These are phyloP conservation scores for Kwoniella sp. DNA, from an alignment of 768 basidiomycete species.

Conservation along the genomic window DNA sequence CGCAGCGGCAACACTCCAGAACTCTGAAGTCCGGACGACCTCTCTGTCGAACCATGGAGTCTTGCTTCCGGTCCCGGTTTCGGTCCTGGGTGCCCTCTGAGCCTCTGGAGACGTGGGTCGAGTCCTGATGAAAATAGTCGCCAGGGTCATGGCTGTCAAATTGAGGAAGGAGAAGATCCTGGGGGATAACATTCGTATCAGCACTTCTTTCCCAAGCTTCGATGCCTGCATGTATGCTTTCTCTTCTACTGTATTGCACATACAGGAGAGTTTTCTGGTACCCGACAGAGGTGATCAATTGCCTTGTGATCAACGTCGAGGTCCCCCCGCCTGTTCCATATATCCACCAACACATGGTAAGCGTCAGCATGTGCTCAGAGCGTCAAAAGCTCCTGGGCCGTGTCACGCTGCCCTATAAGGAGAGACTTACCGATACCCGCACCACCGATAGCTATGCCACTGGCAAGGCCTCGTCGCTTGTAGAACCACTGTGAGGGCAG, in stretches of 20 bases:
- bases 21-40: slow-evolving; percentile 26
- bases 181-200: too few relatives aligned
- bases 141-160: slow-evolving; percentile 16
- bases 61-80: not conserved
- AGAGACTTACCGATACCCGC: slow-evolving; percentile 38
- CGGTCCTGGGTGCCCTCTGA: slow-evolving; percentile 19
- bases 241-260: slow-evolving; percentile 14
- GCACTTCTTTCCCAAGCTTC: too few relatives aligned
- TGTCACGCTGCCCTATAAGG: not conserved
- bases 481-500: slow-evolving; percentile 52
- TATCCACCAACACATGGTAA: not conserved
- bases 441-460: slow-evolving; percentile 46
- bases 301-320: slow-evolving; percentile 34
- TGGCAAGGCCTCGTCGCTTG: slow-evolving; percentile 41
- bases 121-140: slow-evolving; percentile 30
- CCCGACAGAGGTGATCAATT: slow-evolving; percentile 35
- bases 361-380: not conserved
- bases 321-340: slow-evolving; percentile 35
- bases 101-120: slow-evolving; percentile 42
- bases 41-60: slow-evolving; percentile 32
- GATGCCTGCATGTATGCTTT: too few relatives aligned
- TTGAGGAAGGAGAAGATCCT: slow-evolving; percentile 41
- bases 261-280: slow-evolving; percentile 45
- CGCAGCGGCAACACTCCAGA: slow-evolving; percentile 33
- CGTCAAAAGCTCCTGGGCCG: too few relatives aligned